Conservation (phyloP, 805 yeast genomes). For the Blastobotrys mokoenaii region DNA sequence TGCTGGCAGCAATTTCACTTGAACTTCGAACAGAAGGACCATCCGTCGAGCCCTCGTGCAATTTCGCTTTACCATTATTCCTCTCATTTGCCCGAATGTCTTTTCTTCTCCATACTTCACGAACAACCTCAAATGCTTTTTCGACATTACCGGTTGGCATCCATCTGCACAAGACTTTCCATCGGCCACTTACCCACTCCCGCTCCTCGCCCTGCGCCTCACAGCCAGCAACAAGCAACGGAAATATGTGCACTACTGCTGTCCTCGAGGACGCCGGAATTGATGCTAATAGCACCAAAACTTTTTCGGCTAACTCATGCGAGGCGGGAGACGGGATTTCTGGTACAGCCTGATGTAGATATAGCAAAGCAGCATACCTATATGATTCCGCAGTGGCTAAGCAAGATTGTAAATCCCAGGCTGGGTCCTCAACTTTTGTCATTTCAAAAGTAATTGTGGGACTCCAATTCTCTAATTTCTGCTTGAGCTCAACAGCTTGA, state of each 20-base stretch:
- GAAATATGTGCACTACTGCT: conserved; percentile 54
- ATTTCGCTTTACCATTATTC: conserved; percentile 6
- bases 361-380: conserved; percentile 48
- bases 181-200: conserved; percentile 50
- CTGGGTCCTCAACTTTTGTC: conserved; percentile 32
- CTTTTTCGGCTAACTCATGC: conserved; percentile 49
- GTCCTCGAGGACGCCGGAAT: conserved; percentile 53
- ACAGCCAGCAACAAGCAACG: conserved; percentile 56
- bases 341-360: conserved; percentile 64
- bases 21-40: conserved; percentile 1
- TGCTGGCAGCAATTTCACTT: background rate
- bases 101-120: conserved; percentile 63
- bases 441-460: conserved; percentile 37
- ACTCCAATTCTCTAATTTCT: conserved; percentile 48
- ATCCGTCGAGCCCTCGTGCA: conserved; percentile 15
- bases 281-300: conserved; percentile 51
- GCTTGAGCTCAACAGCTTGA: conserved; percentile 45
- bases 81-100: conserved; percentile 29
- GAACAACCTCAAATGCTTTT: conserved; percentile 57
- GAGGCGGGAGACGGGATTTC: conserved; percentile 51
- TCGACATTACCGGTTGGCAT: conserved; percentile 63
- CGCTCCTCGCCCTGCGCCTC: conserved; percentile 56
- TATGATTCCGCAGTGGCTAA: conserved; percentile 67
- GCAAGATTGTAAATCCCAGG: conserved; percentile 51
- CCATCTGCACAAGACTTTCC: conserved; percentile 44